These are phyloP conservation scores for Debaryomyces prosopidis DNA, from an alignment of 805 yeast species.

Conservation along the genomic window DNA sequence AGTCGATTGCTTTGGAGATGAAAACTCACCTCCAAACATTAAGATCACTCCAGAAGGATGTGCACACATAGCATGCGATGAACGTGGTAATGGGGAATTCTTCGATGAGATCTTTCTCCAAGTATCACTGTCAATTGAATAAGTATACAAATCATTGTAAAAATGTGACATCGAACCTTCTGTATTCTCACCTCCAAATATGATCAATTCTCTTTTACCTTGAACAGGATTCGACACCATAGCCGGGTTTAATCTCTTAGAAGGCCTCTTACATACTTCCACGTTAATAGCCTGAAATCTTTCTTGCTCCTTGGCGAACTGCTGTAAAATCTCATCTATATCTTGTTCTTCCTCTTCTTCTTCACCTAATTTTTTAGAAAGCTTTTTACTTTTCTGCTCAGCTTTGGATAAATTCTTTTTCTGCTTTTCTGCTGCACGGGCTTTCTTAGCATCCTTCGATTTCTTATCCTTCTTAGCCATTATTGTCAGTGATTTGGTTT, in stretches of 20 bases:
- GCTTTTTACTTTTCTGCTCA: conserved; percentile 70
- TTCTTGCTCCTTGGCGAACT: conserved; percentile 78
- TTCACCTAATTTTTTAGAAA: conserved; percentile 71
- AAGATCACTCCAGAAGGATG: conserved; percentile 88
- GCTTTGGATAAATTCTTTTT: conserved; percentile 76
- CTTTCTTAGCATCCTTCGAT: conserved; percentile 89
- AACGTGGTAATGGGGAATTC: conserved; percentile 88
- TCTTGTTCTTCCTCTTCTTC: conserved; percentile 86
- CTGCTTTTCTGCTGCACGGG: conserved; percentile 78
- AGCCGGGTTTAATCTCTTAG: conserved; percentile 70
- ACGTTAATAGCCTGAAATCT: conserved; percentile 71
- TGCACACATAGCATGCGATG: conserved; percentile 90
- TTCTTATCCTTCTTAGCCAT: conserved; percentile 91
- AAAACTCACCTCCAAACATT: conserved; percentile 95
- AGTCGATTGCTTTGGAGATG: conserved; percentile 92
- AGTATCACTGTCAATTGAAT: conserved; percentile 69
- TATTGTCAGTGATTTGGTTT: background rate
- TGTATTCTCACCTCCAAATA: conserved; percentile 88
- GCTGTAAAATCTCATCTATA: conserved; percentile 78
- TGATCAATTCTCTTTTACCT: conserved; percentile 71
- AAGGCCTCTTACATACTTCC: conserved; percentile 59
- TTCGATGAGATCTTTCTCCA: conserved; percentile 83
- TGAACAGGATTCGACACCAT: conserved; percentile 74
- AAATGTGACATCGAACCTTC: conserved; percentile 57
- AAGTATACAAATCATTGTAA: conserved; percentile 77